A percentile compares a stretch with the other conserved stretches of the same genome.
phyloP scores from a whole-genome alignment of 2,329 filamentous ascomycete genomes.

The Thielaviopsis ethacetica region DNA sequence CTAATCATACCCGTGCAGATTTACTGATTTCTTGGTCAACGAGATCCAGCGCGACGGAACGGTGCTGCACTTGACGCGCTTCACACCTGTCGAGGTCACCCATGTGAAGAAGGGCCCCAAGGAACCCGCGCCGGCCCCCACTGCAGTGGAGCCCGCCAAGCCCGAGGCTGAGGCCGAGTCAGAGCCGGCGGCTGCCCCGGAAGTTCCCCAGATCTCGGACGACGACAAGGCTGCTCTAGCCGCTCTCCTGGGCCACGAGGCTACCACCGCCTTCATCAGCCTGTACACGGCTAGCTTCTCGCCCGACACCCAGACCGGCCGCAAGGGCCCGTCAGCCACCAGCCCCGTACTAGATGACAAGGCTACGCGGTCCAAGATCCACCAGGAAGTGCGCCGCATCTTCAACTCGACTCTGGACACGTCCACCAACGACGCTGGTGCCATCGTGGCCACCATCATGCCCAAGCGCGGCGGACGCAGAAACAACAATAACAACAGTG shows the following conservation, averaged over 20 bases:
- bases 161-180: conserved; percentile 19
- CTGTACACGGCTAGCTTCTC: conserved; percentile 23
- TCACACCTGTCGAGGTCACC: conserved; percentile 7
- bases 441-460: conserved; percentile 51
- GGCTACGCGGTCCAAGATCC: conserved; percentile 28
- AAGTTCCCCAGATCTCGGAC: conserved; percentile 15
- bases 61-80: conserved; percentile 50
- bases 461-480: conserved; percentile 22
- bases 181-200: conserved; percentile 15
- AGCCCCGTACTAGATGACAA: conserved; percentile 30
- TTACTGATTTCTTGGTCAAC: conserved; percentile 85
- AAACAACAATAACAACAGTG: conserved; percentile 2
- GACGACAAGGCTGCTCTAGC: conserved; percentile 23
- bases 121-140: not conserved
- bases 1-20: conserved; percentile 29
- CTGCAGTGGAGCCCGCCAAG: conserved; percentile 8
- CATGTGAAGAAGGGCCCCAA: conserved; percentile 6
- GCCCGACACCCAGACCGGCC: conserved; percentile 17
- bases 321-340: conserved; percentile 19
- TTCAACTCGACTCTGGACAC: conserved; percentile 70
- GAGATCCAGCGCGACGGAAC: conserved; percentile 64
- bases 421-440: conserved; percentile 37
- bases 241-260: conserved; percentile 23
- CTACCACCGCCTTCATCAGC: conserved; percentile 24
- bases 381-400: conserved; percentile 55